phyloP scores from a whole-genome alignment of 768 basidiomycete genomes.

The Scleroderma citrinum region DNA sequence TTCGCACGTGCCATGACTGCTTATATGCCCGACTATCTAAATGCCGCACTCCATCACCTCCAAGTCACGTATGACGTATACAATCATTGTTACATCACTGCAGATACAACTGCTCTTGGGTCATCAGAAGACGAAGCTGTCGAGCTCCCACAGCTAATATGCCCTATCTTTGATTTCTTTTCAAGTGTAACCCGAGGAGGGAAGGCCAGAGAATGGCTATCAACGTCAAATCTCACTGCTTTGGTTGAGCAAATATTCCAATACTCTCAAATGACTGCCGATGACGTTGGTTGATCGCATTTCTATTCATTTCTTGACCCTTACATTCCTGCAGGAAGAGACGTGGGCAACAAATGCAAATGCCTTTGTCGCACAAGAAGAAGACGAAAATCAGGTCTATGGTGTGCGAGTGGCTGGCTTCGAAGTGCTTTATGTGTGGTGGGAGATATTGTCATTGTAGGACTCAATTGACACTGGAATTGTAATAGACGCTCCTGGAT shows the following conservation, averaged over 20 bases:
- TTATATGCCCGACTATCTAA: conserved; percentile 56
- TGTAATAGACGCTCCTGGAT: conserved; percentile 50
- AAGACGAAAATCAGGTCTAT: conserved; percentile 81
- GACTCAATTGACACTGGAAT: conserved; percentile 2
- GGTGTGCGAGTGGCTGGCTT: conserved; percentile 80
- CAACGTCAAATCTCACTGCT: conserved; percentile 40
- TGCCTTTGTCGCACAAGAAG: conserved; percentile 90
- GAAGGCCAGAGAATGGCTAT: conserved; percentile 61
- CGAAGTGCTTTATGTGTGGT: conserved; percentile 69
- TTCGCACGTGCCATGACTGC: conserved; percentile 71
- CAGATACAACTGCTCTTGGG: conserved; percentile 48
- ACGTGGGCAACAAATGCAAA: conserved; percentile 88
- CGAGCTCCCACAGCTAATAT: conserved; percentile 71
- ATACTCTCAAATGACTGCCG: conserved; percentile 82
- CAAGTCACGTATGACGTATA: conserved; percentile 55
- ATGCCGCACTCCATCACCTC: conserved; percentile 54
- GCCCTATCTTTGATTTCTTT: conserved; percentile 77
- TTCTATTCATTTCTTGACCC: background rate
- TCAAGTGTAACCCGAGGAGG: conserved; percentile 60
- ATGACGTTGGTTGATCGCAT: conserved; percentile 58
- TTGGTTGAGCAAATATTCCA: conserved; percentile 55
- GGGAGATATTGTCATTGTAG: background rate
- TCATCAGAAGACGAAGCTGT: conserved; percentile 74
- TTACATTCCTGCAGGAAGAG: conserved; percentile 59
- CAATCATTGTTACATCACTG: conserved; percentile 53